A percentile compares a stretch with the other conserved stretches of the same genome.
These are phyloP conservation scores for Erodium trifolium DNA, from an alignment of 441 rosid genomes.

Conservation along the genomic window DNA sequence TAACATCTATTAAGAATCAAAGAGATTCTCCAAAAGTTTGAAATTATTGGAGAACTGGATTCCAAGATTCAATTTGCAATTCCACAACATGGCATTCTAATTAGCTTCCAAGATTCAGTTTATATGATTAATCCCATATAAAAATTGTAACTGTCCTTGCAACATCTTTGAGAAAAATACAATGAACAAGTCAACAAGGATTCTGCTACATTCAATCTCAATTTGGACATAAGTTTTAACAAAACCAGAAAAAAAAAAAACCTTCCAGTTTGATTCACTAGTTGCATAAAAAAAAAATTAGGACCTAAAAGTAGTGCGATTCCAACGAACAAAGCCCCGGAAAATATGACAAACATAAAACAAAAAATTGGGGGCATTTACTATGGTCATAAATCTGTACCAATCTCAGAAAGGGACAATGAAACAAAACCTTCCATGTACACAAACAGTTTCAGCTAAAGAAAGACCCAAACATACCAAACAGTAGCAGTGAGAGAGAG, in stretches of 20 bases:
- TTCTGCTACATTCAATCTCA: not conserved
- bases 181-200: not conserved
- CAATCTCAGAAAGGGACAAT: not conserved
- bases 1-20: not conserved
- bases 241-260: not conserved
- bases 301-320: not conserved
- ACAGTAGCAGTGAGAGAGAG: too few species aligned
- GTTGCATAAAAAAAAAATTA: not conserved
- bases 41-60: not conserved
- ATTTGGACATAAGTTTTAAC: not conserved
- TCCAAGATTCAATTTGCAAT: too few species aligned
- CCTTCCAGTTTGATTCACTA: not conserved
- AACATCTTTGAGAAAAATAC: not conserved
- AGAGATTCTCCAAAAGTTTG: constrained; percentile 21
- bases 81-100: constrained; percentile 13
- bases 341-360: not conserved
- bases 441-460: too few species aligned
- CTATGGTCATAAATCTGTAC: not conserved
- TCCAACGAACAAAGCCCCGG: not conserved
- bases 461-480: too few species aligned
- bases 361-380: not conserved
- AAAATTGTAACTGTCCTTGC: not conserved
- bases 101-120: constrained; percentile 2
- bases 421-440: not conserved
- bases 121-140: not conserved